These are phyloP conservation scores for Ambrosia artemisiifolia DNA, from an alignment of 129 eudicot genomes.

Conservation along the genomic window DNA sequence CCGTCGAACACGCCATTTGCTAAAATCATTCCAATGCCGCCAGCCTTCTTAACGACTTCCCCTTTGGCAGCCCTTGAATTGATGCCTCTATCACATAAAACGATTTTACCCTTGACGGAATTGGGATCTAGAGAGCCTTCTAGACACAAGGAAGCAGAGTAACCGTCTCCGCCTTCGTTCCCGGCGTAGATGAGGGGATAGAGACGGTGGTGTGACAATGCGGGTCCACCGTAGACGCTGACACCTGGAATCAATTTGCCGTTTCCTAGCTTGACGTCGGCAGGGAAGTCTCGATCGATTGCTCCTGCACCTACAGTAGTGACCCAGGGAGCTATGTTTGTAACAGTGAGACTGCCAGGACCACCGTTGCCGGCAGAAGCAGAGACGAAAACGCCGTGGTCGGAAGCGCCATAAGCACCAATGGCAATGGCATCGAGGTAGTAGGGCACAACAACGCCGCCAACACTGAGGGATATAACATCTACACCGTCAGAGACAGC, in stretches of 20 bases:
- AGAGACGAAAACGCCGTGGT: conserved; percentile 73
- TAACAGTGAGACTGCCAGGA: conserved; percentile 83
- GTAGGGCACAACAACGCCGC: conserved; percentile 87
- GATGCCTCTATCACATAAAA: conserved; percentile 84
- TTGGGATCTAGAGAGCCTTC: conserved; percentile 76
- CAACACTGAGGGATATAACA: conserved; percentile 72
- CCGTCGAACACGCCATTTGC: conserved; percentile 96
- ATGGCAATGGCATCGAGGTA: conserved; percentile 87
- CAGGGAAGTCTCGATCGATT: conserved; percentile 83
- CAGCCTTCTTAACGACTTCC: conserved; percentile 80
- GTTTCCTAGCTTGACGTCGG: conserved; percentile 85
- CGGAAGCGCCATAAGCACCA: conserved; percentile 68
- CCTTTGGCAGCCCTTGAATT: conserved; percentile 88
- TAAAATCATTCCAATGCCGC: conserved; percentile 85
- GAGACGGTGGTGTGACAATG: conserved; percentile 43
- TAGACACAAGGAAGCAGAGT: conserved; percentile 79
- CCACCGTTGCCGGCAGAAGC: conserved; percentile 97
- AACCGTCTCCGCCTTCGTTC: conserved; percentile 71
- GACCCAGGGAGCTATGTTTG: conserved; percentile 93
- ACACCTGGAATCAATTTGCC: conserved; percentile 72
- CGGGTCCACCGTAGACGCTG: conserved; percentile 80
- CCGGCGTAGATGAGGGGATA: conserved; percentile 82
- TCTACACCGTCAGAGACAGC: conserved; percentile 92
- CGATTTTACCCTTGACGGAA: conserved; percentile 68
- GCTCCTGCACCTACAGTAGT: conserved; percentile 95